Evolutionary conservation across 202 grass and related monocot species (phyloP), one percentile per base, ranked within the genome.

Genomic region (Dendrocalamus latiflorus): DNA sequence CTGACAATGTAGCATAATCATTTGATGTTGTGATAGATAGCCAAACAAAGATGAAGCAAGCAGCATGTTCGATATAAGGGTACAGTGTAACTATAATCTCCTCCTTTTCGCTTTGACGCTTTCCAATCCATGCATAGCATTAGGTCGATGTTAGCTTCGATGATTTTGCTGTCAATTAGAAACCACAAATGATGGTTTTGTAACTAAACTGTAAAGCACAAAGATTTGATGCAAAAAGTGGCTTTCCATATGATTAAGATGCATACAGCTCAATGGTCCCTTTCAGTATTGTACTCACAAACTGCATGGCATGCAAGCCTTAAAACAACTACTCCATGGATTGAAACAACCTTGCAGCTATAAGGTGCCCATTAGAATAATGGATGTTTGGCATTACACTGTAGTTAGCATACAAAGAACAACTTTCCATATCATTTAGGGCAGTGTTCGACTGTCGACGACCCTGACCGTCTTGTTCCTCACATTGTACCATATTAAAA

Each of bases 321-420:
- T 55, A 82, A 82, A 72, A 21, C 42, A 62, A 82, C 67, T 21
- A 16, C 55, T 72, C 68, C 79, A 61, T 72, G 68, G 65, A 80
- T 15, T 56, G 9, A 38, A 54, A 68, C 69, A 68, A 68, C 45
- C 75, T 63, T 68, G 51, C 49, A 56, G 68, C 45, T 75, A 63
- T 42, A 61, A 42, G 18, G 43, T 80, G 24, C 43, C 61, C 51
- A 75, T 84, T 69, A 62, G 62, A 75, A 63, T 65, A 34, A 76
- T 13, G 22, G 18, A 20, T 26, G 78, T 78, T 78, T 72, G 65
- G 70, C 69, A 51, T 74, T 50, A 60, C 34, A 49, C 62, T 63
- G 25, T 60, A 44, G 82, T 76, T 81, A 85, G 76, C 45, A 18
- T 6, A 21, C 48, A 38, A n/a, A n/a, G n/a, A n/a, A n/a, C n/a